Base-by-base conservation (phyloP, 169 alveolate species). In the Plasmodium knowlesi region DNA sequence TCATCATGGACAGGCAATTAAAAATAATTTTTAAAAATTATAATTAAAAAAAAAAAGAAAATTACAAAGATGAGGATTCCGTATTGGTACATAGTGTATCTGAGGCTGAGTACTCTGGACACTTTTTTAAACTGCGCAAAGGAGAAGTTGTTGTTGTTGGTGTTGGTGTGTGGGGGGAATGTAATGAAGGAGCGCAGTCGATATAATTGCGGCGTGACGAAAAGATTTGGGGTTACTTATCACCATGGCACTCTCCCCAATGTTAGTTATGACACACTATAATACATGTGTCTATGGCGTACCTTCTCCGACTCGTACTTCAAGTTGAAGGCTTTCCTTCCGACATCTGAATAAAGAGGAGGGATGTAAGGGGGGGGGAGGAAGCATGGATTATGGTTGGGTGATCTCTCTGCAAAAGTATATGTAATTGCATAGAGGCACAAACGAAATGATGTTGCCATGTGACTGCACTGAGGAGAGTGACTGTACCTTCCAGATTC, bases 401-500 rank as follows among this genome's bases (percentile, higher is more conserved):
- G 54, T n/a, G 43, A 22, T 14, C 22, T 28, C n/a, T 67, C 61
- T 83, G 16, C 61, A 39, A 8, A 61, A 34, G 34, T 41, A 46
- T 88, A 12, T 67, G 12, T 28, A 76, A 41, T 2, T 85, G 57
- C 79, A 32, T 28, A 72, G 32, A 34, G 19, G 28, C 70, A 32
- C 54, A 0, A 16, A 84, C 57, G 19, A 46, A 43, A 50, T 22
- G 76, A 5, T 9, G 76, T 67, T 67, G 76, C 76, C 76, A 67
- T 12, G 37, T 14, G 5, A 50, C 1, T 50, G 61, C n/a, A 37
- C 39, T 67, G n/a, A 4, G 76, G 9, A 2, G 16, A 67, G 37
- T 67, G 5, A 4, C 4, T 95, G 46, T 67, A 96, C 97, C 97
- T 92, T 96, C 97, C 37, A 96, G 80, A 92, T 95, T 96, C 76